Conservation (phyloP, 176 grass and related monocot species). For the Carex cristatella region DNA sequence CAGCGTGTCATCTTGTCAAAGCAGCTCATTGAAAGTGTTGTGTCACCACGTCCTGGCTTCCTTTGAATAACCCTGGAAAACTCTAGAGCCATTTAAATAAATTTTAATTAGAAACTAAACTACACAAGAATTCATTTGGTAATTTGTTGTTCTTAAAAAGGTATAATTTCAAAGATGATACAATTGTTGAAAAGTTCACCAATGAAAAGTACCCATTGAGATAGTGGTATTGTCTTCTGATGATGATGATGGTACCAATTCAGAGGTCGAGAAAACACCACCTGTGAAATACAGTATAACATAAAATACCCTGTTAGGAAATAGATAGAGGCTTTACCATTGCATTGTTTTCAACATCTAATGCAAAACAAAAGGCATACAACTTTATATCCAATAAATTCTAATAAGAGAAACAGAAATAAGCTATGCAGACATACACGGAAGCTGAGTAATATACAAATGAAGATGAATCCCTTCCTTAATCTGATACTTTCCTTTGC, state of each 20-base stretch:
- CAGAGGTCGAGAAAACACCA: slow-evolving; percentile 11
- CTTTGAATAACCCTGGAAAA: slow-evolving; percentile 44
- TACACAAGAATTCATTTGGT: not conserved
- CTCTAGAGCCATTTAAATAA: slow-evolving; percentile 1
- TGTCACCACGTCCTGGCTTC: slow-evolving; percentile 74
- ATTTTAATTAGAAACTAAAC: not conserved
- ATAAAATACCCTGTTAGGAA: not conserved
- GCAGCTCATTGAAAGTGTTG: slow-evolving; percentile 80
- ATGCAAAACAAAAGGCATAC: not conserved
- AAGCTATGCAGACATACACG: slow-evolving; percentile 31
- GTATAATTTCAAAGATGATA: not conserved
- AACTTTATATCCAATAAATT: not conserved
- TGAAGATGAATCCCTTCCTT: slow-evolving; percentile 50
- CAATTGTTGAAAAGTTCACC: not conserved
- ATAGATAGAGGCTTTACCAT: not conserved
- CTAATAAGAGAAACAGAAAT: not conserved
- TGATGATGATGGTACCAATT: not conserved
- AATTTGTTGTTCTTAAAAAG: not conserved
- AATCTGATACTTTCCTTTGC: slow-evolving; percentile 36
- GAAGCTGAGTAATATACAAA: slow-evolving; percentile 67
- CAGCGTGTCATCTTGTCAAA: slow-evolving; percentile 83
- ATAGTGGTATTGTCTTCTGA: not conserved
- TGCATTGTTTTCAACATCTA: not conserved
- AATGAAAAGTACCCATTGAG: slow-evolving; percentile 12
- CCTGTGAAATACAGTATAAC: not conserved